phyloP scores from a whole-genome alignment of 2,329 filamentous ascomycete species.

The Fusarium coicis region DNA sequence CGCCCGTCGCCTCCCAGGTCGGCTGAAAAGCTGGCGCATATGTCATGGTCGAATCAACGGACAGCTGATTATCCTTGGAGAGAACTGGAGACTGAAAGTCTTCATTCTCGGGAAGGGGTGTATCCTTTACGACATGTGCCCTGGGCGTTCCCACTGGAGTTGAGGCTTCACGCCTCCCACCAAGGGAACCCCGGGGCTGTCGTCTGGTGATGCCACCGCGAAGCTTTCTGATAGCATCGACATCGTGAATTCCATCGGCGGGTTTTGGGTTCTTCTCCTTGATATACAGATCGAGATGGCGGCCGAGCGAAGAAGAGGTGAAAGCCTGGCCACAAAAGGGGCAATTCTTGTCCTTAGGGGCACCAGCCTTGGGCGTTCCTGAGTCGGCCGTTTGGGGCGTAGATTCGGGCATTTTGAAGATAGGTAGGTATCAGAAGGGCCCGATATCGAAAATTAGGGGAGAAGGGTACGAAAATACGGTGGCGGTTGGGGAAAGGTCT shows the following conservation, averaged over 20 bases:
- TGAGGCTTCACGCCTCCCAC: slow-evolving; percentile 68
- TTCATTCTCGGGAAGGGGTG: slow-evolving; percentile 53
- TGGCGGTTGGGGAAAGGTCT: slow-evolving; percentile 17
- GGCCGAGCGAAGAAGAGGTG: slow-evolving; percentile 91
- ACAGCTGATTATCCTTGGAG: slow-evolving; percentile 56
- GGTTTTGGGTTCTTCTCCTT: slow-evolving; percentile 92
- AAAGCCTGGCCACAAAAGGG: slow-evolving; percentile 90
- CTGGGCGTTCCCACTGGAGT: slow-evolving; percentile 65
- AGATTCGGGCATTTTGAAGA: slow-evolving; percentile 49
- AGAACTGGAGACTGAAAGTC: slow-evolving; percentile 52
- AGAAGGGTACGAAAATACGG: slow-evolving; percentile 19
- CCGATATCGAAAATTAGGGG: slow-evolving; percentile 18
- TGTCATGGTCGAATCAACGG: slow-evolving; percentile 61
- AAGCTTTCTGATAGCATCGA: slow-evolving; percentile 86
- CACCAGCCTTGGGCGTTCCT: slow-evolving; percentile 52
- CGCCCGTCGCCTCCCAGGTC: slow-evolving; percentile 80
- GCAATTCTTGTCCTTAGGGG: slow-evolving; percentile 86
- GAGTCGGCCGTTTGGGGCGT: slow-evolving; percentile 50
- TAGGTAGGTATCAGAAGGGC: background rate
- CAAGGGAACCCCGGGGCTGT: slow-evolving; percentile 75
- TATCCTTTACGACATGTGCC: slow-evolving; percentile 53
- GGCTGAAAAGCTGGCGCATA: slow-evolving; percentile 64
- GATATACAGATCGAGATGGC: slow-evolving; percentile 94
- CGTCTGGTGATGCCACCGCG: slow-evolving; percentile 87
- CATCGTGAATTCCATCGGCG: slow-evolving; percentile 87